phyloP scores from a whole-genome alignment of 345 rosid genomes.

The Rhodamnia rubescens region DNA sequence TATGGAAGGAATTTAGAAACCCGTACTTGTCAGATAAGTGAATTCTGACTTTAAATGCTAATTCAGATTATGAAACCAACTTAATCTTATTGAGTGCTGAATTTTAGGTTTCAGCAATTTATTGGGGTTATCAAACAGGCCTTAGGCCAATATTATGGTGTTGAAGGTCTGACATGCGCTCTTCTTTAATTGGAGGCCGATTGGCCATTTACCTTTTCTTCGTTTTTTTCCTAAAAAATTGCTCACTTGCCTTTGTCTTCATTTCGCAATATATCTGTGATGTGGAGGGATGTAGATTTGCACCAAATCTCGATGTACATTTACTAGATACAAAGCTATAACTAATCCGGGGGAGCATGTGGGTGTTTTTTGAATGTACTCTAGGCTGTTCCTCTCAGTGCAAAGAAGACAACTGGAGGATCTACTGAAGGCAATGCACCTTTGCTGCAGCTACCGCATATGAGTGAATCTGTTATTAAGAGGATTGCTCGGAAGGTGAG shows the following conservation, averaged over 20 bases:
- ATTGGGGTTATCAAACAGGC: neutral
- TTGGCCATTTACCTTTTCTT: neutral
- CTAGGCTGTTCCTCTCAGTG: slow-evolving; percentile 97
- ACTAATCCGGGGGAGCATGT: neutral
- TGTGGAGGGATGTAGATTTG: neutral
- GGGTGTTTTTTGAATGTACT: neutral
- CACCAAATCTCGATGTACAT: neutral
- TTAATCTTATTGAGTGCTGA: neutral
- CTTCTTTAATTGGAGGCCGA: neutral
- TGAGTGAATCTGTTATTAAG: slow-evolving; percentile 70
- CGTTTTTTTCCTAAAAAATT: neutral
- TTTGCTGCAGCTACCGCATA: slow-evolving; percentile 89
- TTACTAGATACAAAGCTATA: neutral
- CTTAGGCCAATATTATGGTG: neutral
- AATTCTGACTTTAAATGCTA: neutral
- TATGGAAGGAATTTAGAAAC: neutral
- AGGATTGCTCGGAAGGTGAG: slow-evolving; percentile 87
- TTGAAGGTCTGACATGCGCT: neutral
- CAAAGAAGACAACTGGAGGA: slow-evolving; percentile 82
- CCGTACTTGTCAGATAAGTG: neutral
- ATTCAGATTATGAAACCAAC: neutral
- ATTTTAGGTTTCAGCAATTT: neutral
- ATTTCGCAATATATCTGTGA: neutral
- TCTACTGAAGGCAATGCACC: slow-evolving; percentile 84
- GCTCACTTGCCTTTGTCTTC: neutral